phyloP scores from a whole-genome alignment of 2,329 filamentous ascomycete species.

The Dactylellina parvicollis region DNA sequence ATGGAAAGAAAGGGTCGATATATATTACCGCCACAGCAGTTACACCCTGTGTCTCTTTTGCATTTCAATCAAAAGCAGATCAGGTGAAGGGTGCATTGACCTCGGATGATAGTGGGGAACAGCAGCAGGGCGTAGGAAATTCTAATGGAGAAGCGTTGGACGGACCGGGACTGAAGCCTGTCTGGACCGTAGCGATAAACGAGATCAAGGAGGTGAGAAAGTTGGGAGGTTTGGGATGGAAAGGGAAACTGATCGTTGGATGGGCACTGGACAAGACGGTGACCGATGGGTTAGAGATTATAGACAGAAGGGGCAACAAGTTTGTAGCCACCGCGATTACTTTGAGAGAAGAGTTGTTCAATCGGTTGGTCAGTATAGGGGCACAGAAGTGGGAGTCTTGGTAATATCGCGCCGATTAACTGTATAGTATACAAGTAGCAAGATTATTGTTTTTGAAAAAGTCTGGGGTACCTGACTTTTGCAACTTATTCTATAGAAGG shows the following conservation, averaged over 20 bases:
- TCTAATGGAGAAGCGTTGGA: slow-evolving; percentile 59
- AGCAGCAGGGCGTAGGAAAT: slow-evolving; percentile 67
- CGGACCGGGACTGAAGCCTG: slow-evolving; percentile 61
- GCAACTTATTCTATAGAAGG: no score
- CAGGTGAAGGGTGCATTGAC: slow-evolving; percentile 27
- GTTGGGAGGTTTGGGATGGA: slow-evolving; percentile 83
- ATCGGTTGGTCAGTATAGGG: slow-evolving; percentile 78
- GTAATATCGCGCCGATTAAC: slow-evolving; percentile 64
- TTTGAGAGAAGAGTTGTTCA: slow-evolving; percentile 80
- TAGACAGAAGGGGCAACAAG: slow-evolving; percentile 59
- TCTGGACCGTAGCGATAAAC: slow-evolving; percentile 75
- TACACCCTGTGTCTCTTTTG: slow-evolving; percentile 69
- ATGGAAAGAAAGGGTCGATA: slow-evolving; percentile 76
- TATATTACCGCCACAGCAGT: slow-evolving; percentile 76
- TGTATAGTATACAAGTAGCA: neutral
- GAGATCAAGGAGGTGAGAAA: slow-evolving; percentile 81
- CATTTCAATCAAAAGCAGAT: slow-evolving; percentile 69
- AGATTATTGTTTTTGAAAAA: no score
- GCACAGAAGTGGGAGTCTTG: slow-evolving; percentile 84
- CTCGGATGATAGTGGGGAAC: slow-evolving; percentile 63
- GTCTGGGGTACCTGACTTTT: no score
- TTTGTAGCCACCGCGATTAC: slow-evolving; percentile 76
- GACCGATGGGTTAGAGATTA: slow-evolving; percentile 77
- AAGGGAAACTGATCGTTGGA: slow-evolving; percentile 81
- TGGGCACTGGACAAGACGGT: slow-evolving; percentile 80